These are phyloP conservation scores for Leccinum disarticulatum DNA, from an alignment of 768 basidiomycete species.

Conservation along the genomic window DNA sequence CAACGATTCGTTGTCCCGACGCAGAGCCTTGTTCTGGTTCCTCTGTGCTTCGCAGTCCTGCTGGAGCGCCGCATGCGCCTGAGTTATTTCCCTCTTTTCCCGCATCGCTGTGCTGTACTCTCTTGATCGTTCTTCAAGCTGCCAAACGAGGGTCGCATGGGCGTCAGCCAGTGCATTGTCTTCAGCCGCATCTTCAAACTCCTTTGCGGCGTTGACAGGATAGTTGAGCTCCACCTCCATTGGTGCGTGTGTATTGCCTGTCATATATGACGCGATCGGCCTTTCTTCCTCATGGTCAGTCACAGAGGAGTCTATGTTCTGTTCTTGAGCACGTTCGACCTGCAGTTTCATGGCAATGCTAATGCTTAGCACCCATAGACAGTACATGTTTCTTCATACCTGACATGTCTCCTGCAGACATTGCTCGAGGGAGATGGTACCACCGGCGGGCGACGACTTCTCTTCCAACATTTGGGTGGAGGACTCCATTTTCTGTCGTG, in stretches of 20 bases:
- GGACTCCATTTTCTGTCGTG: background rate
- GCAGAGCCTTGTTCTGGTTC: slow-evolving; percentile 9
- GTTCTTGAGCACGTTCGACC: background rate
- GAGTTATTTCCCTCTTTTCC: slow-evolving; percentile 6
- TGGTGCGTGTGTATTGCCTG: background rate
- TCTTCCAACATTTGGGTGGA: background rate
- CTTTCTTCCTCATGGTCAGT: background rate
- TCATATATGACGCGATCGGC: background rate
- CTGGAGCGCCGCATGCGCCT: background rate
- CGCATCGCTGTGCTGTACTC: background rate
- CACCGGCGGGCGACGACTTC: background rate
- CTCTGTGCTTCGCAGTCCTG: slow-evolving; percentile 12
- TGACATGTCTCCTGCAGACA: background rate
- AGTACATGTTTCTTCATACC: background rate
- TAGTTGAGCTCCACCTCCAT: background rate
- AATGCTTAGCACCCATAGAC: background rate
- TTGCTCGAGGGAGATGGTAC: background rate
- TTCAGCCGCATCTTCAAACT: background rate
- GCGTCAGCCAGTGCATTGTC: background rate
- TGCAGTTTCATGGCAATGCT: background rate
- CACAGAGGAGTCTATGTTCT: background rate
- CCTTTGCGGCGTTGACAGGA: too few relatives aligned
- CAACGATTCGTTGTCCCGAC: slow-evolving; percentile 6
- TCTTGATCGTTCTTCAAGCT: slow-evolving; percentile 3
- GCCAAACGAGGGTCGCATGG: background rate